phyloP scores from a whole-genome alignment of 2,329 filamentous ascomycete species.

The Colletotrichum endophyticum region DNA sequence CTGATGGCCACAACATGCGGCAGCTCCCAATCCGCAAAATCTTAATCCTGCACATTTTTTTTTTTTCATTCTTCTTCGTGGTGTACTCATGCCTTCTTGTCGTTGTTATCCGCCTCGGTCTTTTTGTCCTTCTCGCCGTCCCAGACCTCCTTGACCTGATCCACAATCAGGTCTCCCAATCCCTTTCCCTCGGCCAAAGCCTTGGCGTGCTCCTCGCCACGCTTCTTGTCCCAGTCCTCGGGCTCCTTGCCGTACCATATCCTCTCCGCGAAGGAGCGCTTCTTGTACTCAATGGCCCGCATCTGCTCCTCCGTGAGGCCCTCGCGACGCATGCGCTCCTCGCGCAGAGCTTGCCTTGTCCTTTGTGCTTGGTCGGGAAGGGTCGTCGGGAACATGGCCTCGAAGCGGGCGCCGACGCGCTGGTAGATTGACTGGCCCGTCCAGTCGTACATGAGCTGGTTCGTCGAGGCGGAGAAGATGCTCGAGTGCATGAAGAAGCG shows the following conservation, averaged over 20 bases:
- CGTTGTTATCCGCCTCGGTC: conserved; percentile 10
- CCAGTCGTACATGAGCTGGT: conserved; percentile 62
- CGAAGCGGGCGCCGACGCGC: conserved; percentile 49
- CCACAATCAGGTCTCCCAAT: conserved; percentile 59
- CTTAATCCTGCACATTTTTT: neutral
- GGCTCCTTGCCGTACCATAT: conserved; percentile 65
- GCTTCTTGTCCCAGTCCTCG: conserved; percentile 59
- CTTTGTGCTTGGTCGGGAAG: conserved; percentile 61
- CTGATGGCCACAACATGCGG: neutral
- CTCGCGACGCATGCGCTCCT: conserved; percentile 33
- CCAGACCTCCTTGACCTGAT: conserved; percentile 62
- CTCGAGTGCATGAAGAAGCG: conserved; percentile 55
- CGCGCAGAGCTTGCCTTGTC: conserved; percentile 47
- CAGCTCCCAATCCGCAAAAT: neutral
- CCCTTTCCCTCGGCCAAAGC: conserved; percentile 61
- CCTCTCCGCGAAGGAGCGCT: conserved; percentile 42
- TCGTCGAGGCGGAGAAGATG: conserved; percentile 57
- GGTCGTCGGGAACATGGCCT: conserved; percentile 52
- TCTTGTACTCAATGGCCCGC: conserved; percentile 27
- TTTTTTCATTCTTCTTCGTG: neutral
- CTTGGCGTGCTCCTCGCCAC: conserved; percentile 55
- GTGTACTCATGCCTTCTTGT: conserved; percentile 13
- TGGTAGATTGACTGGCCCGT: conserved; percentile 57
- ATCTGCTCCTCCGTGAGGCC: conserved; percentile 25
- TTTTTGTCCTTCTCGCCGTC: conserved; percentile 30